Base-by-base conservation (phyloP, 345 rosid genomes). In the Erodium maritimum region DNA sequence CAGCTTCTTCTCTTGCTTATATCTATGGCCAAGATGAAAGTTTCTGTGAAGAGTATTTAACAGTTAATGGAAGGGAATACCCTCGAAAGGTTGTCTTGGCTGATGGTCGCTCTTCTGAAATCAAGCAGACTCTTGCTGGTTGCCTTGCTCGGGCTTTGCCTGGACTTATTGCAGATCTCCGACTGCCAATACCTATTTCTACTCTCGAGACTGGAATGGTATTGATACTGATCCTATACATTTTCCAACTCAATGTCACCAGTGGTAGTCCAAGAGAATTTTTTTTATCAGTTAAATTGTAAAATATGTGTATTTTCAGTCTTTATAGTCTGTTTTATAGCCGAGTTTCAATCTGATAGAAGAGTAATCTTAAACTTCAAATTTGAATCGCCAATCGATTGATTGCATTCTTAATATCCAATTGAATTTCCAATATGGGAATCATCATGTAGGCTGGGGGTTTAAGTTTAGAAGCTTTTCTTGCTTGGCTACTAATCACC, bases 1-100 rank as follows among this genome's bases (percentile, higher is more conserved):
- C 95, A n/a, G 78, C 96, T 25, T 87, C 95, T 63, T 83, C 91
- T 23, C 73, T 93, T 75, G 96, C 95, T 50, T 87, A 79, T 69
- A 81, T 87, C 63, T 89, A 89, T 58, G 90, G 95, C 52, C 79
- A 77, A 74, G 99, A 93, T 60, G 95, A 80, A 61, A 78, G 77
- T 64, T 69, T 66, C 69, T 76, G 78, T 60, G 99, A 83, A 71
- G 88, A 85, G 21, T 89, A 84, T 70, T 33, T 74, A 61, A 66
- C 60, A 22, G 80, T 85, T 65, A 82, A 86, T 61, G 94, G 87
- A 62, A 83, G 79, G 66, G 80, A 75, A 69, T 93, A 86, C 67
- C 85, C 87, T 0, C 64, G 25, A 55, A 89, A 70, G 79, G 58
- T 75, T 59, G 60, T 80, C 59, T 53, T 80, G 75, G 64, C 57